A percentile compares a stretch with the other conserved stretches of the same genome.
Evolutionary conservation across 129 eudicot species (phyloP).

Genomic region (Arctium minus): DNA sequence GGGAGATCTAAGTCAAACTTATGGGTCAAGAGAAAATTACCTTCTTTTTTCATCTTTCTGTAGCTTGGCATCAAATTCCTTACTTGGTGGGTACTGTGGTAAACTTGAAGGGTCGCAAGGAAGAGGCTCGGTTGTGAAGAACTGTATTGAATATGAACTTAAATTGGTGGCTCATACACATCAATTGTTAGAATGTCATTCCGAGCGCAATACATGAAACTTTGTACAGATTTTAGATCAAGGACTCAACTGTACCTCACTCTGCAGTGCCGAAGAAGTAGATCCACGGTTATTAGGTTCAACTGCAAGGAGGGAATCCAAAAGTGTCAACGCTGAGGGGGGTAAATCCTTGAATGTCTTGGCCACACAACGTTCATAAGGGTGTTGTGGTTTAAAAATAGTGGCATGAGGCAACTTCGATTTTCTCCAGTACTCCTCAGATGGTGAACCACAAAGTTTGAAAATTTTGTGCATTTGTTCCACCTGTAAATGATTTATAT

Average conservation of each 20-base stretch:
- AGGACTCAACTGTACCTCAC: conserved; percentile 11
- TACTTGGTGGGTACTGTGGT: neutral
- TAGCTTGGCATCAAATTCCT: conserved; percentile 41
- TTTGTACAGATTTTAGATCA: neutral
- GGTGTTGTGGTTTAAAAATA: conserved; percentile 43
- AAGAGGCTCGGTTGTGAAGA: conserved; percentile 38
- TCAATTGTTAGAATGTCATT: neutral
- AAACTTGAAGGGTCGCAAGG: conserved; percentile 44
- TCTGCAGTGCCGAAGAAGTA: conserved; percentile 31
- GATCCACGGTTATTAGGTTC: conserved; percentile 31
- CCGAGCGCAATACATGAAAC: neutral
- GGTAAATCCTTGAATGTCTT: conserved; percentile 34
- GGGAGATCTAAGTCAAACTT: too few relatives aligned
- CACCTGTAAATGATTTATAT: too few relatives aligned
- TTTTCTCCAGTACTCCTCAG: conserved; percentile 34
- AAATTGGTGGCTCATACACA: neutral
- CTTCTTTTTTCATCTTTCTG: conserved; percentile 38
- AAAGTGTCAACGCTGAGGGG: conserved; percentile 24
- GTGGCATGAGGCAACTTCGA: conserved; percentile 35
- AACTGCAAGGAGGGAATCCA: neutral
- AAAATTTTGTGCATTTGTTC: too few relatives aligned
- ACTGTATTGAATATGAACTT: conserved; percentile 27
- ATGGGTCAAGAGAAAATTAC: conserved; percentile 1
- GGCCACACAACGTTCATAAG: conserved; percentile 7
- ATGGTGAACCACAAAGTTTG: conserved; percentile 46